Percentiles rank a stretch among this genome's conserved stretches.
Evolutionary conservation across 2,329 filamentous ascomycete species (phyloP).

Genomic region (Parascedosporium putredinis): DNA sequence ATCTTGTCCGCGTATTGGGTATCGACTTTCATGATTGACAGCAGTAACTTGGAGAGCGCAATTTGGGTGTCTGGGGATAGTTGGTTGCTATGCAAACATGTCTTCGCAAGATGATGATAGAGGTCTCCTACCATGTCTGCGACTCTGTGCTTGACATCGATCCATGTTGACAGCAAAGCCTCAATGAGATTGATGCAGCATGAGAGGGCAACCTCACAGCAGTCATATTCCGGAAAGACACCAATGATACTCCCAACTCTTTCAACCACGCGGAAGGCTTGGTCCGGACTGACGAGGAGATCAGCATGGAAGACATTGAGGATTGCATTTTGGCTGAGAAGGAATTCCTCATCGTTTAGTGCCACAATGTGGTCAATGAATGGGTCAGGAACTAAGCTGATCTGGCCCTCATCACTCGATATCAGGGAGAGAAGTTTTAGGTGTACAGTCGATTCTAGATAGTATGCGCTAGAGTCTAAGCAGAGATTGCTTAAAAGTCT

Average conservation of each 20-base stretch:
- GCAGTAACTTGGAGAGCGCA: slow-evolving; percentile 56
- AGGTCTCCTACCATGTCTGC: slow-evolving; percentile 61
- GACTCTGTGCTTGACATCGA: slow-evolving; percentile 46
- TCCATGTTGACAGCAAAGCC: slow-evolving; percentile 54
- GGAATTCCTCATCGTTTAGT: slow-evolving; percentile 40
- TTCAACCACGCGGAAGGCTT: slow-evolving; percentile 37
- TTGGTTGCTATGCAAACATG: slow-evolving; percentile 54
- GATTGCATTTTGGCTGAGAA: slow-evolving; percentile 39
- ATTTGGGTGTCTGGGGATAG: slow-evolving; percentile 61
- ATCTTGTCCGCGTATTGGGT: slow-evolving; percentile 55
- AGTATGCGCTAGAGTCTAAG: slow-evolving; percentile 35
- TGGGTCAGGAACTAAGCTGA: slow-evolving; percentile 36
- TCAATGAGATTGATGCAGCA: slow-evolving; percentile 59
- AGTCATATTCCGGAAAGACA: slow-evolving; percentile 47
- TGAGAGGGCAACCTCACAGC: slow-evolving; percentile 63
- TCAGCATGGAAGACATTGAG: slow-evolving; percentile 44
- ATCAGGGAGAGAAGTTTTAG: slow-evolving; percentile 34
- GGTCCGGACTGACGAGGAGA: slow-evolving; percentile 35
- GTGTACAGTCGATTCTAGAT: slow-evolving; percentile 34
- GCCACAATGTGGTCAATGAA: slow-evolving; percentile 41
- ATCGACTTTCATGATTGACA: slow-evolving; percentile 56
- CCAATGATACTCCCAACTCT: slow-evolving; percentile 41
- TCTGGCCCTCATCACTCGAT: slow-evolving; percentile 30
- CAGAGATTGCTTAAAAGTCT: slow-evolving; percentile 32
- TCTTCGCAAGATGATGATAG: slow-evolving; percentile 66